Evolutionary conservation across 2,329 filamentous ascomycete species (phyloP), one percentile per base, ranked within the genome.

Genomic region (Fusarium setosum): DNA sequence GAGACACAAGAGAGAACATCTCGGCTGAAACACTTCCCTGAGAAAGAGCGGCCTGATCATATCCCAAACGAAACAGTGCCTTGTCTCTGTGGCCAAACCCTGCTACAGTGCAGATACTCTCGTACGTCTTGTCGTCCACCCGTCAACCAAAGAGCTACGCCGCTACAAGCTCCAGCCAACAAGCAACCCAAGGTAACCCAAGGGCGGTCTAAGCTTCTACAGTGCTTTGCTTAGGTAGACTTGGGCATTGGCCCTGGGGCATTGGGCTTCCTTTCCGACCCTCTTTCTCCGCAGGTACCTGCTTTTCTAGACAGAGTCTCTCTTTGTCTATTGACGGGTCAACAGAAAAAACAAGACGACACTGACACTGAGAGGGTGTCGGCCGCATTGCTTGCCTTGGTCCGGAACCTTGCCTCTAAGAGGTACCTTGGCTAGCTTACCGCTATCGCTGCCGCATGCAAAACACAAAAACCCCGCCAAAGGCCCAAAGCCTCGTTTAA

Each of bases 391-490:
- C 18, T 21, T 32, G 10, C 20, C 10, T 17, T 18, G 31, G 18
- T 48, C 6, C 6, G 10, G 24, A 29, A 40, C 37, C 5, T 17
- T 18, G 20, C 20, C 20, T 29, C 26, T n/a, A 12, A 48, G 45
- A 23, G 45, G 45, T 56, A 55, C 41, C 52, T 38, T 47, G 18
- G 17, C 23, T 71, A 69, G 50, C 67, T 66, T 61, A 64, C 59
- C 62, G 62, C 68, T 63, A 65, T 48, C 51, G 35, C 51, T 49
- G 41, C 58, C 63, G 56, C 45, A 63, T 67, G 68, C 64, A 67
- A 69, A 69, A 67, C 70, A 66, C 59, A 71, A 61, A 74, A 73
- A 67, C 70, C 73, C 71, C 72, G 71, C 69, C 70, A 70, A 64
- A 59, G 20, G 41, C 54, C 67, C 65, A 72, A 65, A 61, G 52